phyloP scores from a whole-genome alignment of 176 grass and related monocot genomes.

The Rhynchospora tenuis region DNA sequence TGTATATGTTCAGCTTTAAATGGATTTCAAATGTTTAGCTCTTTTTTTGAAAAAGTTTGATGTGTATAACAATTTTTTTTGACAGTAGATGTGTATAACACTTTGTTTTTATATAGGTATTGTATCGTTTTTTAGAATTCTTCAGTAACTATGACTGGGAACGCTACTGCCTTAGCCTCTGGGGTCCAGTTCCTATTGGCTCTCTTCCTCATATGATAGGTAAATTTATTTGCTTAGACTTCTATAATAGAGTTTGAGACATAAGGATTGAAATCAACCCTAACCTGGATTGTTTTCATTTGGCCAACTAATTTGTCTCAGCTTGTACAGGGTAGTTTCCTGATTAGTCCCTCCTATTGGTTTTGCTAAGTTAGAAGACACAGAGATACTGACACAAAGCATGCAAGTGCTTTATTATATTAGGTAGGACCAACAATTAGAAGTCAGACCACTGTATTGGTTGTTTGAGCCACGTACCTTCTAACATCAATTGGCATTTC shows the following conservation, averaged over 20 bases:
- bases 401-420: background rate
- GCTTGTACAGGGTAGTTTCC: background rate
- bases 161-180: constrained; percentile 80
- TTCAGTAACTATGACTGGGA: constrained; percentile 98
- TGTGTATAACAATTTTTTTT: constrained; percentile 18
- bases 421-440: constrained; percentile 1
- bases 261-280: background rate
- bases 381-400: background rate
- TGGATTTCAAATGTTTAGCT: background rate
- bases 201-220: constrained; percentile 84
- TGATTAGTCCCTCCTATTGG: background rate
- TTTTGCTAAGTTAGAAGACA: background rate
- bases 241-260: background rate
- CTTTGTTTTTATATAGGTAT: constrained; percentile 49
- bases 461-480: background rate
- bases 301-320: background rate
- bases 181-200: constrained; percentile 86
- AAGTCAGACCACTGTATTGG: background rate
- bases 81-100: constrained; percentile 7
- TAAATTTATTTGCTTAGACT: constrained; percentile 26
- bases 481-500: constrained; percentile 28
- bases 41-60: background rate
- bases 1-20: background rate
- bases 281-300: background rate
- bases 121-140: constrained; percentile 93